Evolutionary conservation across 108 stramenopile genomes (phyloP).

Genomic region (Pseudonitzschia delicatissima): DNA sequence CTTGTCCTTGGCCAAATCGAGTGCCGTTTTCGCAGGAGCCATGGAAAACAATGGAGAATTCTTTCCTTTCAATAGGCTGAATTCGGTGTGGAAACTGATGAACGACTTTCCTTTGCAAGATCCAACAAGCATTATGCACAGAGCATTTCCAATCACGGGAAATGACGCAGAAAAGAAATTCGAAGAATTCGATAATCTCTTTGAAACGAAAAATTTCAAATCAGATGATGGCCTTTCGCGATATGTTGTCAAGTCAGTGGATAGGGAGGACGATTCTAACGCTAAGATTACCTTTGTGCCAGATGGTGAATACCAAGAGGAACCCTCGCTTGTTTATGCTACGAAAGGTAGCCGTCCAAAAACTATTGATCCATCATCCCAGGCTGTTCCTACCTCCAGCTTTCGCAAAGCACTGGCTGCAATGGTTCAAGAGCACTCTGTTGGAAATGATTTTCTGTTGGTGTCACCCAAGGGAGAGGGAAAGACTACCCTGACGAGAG

Average conservation of each 20-base stretch:
- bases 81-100: constrained; percentile 5
- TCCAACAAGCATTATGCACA: not conserved
- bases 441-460: constrained; percentile 56
- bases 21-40: constrained; percentile 14
- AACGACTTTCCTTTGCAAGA: constrained; percentile 18
- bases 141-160: constrained; percentile 11
- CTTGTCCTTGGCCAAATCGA: constrained; percentile 5
- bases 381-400: constrained; percentile 41
- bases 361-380: constrained; percentile 2
- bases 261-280: not conserved
- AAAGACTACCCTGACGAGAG: constrained; percentile 54
- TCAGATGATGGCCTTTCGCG: not conserved
- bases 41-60: constrained; percentile 12
- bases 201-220: not conserved
- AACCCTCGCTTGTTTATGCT: not conserved
- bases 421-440: constrained; percentile 50
- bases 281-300: constrained; percentile 7
- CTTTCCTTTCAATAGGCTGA: constrained; percentile 15
- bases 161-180: not conserved
- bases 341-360: not conserved
- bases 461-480: constrained; percentile 70
- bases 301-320: not conserved
- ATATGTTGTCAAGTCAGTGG: constrained; percentile 9
- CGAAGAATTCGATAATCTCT: not conserved
- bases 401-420: constrained; percentile 35